Percentiles rank a stretch among this genome's conserved stretches.
Conservation (phyloP, 176 grass and related monocot genomes). For the Cocos nucifera region DNA sequence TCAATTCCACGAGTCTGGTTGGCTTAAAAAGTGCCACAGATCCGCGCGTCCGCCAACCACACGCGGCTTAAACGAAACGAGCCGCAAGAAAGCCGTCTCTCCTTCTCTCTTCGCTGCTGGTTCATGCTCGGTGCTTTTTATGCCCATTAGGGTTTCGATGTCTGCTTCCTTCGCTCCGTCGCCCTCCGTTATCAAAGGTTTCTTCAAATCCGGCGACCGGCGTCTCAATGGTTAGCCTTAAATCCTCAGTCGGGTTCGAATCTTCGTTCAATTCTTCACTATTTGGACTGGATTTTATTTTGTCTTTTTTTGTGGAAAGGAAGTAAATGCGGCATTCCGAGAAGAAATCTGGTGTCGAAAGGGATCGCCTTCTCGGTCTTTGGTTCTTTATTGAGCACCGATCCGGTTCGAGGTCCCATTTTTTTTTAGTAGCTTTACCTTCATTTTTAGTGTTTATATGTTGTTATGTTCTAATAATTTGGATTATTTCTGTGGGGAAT, state of each 20-base stretch:
- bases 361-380: constrained; percentile 57
- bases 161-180: constrained; percentile 24
- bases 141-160: constrained; percentile 3
- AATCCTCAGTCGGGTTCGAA: background rate
- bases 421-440: background rate
- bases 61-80: no score
- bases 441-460: no score
- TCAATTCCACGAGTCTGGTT: no score
- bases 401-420: constrained; percentile 12
- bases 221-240: constrained; percentile 11
- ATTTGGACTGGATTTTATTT: background rate
- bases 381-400: constrained; percentile 33
- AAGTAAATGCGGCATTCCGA: constrained; percentile 32
- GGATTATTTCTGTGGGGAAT: no score
- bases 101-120: no score
- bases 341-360: constrained; percentile 59
- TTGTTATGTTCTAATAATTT: no score
- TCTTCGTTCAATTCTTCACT: background rate
- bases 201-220: constrained; percentile 21
- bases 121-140: no score
- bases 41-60: no score
- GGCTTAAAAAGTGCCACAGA: no score
- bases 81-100: no score
- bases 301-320: constrained; percentile 12
- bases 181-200: constrained; percentile 14